Conservation (phyloP, 805 yeast genomes). For the Tetrapisispora nanseiensis region DNA sequence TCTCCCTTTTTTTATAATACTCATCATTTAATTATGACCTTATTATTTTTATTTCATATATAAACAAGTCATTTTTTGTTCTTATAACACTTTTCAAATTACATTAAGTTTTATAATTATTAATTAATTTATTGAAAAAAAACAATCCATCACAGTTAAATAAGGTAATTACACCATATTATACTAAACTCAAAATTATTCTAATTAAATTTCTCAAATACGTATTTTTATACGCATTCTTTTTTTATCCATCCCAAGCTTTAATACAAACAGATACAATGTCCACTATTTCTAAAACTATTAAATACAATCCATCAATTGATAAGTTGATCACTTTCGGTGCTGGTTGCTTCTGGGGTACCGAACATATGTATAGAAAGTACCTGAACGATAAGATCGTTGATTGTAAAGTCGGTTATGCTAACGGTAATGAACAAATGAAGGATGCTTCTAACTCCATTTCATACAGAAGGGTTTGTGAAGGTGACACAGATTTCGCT, state of each 20-base stretch:
- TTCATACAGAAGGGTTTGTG: slow-evolving; percentile 62
- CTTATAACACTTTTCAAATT: too few relatives aligned
- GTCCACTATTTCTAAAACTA: slow-evolving; percentile 30
- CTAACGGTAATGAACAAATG: slow-evolving; percentile 53
- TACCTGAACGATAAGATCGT: slow-evolving; percentile 51
- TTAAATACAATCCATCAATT: slow-evolving; percentile 35
- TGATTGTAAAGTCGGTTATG: slow-evolving; percentile 81
- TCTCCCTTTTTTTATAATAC: too few relatives aligned
- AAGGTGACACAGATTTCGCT: slow-evolving; percentile 65
- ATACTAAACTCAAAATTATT: background rate
- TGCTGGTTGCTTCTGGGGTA: slow-evolving; percentile 82
- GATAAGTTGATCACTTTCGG: slow-evolving; percentile 50
- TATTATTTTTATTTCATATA: too few relatives aligned
- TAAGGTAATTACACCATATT: background rate
- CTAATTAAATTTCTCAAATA: background rate
- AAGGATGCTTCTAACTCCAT: slow-evolving; percentile 34
- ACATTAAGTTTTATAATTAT: too few relatives aligned
- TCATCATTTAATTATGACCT: too few relatives aligned
- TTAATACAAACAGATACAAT: slow-evolving; percentile 7
- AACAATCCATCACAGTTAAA: too few relatives aligned
- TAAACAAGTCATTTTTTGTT: too few relatives aligned
- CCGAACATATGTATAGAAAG: slow-evolving; percentile 72
- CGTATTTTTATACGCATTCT: background rate
- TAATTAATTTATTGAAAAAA: too few relatives aligned
- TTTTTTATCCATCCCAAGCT: background rate